Evolutionary conservation across 2,329 filamentous ascomycete species (phyloP), one percentile per base, ranked within the genome.

Genomic region (Gaeumannomyces sp.): DNA sequence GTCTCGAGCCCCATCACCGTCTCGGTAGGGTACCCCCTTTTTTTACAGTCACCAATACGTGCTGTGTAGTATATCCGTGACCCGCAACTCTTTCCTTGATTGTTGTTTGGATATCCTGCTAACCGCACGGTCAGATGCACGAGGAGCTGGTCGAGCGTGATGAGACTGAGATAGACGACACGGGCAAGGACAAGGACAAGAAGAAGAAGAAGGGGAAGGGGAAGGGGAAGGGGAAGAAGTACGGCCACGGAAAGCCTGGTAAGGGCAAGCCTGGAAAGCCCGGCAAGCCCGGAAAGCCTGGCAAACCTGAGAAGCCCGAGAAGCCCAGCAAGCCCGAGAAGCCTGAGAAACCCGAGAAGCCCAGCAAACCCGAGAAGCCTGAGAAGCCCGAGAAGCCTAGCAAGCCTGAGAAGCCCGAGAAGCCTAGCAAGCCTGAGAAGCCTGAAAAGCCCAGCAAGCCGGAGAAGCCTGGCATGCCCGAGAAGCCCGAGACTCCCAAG

Each of bases 161-260:
- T 13, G 53, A 63, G 28, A 29, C 22, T n/a, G 62, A 60, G 62
- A 53, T 31, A 31, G n/a, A 31, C 31, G 31, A 31, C 31, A 31
- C 6, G 31, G 31, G 10, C 31, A 31, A 31, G 33, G 33, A 35
- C 16, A 31, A 57, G n/a, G 27, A 59, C 31, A 50, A 63, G n/a
- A 64, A 59, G 62, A 57, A 58, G 25, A 50, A 58, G 33, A 59
- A 64, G 56, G 50, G 50, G 31, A 63, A 59, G 50, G 27, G 31
- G 4, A 50, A 45, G 28, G 28, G 22, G 10, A 63, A 50, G 28
- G 16, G 13, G 27, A 29, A 53, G 61, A 56, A 62, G 61, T n/a
- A 13, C 29, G n/a, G 19, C n/a, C 50, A 62, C 28, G 14, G 35
- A 8, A 59, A 59, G 28, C 35, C 45, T 7, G 38, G n/a, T 1